These are phyloP conservation scores for Xerocomus potaroensis DNA, from an alignment of 768 basidiomycete species.

Conservation along the genomic window DNA sequence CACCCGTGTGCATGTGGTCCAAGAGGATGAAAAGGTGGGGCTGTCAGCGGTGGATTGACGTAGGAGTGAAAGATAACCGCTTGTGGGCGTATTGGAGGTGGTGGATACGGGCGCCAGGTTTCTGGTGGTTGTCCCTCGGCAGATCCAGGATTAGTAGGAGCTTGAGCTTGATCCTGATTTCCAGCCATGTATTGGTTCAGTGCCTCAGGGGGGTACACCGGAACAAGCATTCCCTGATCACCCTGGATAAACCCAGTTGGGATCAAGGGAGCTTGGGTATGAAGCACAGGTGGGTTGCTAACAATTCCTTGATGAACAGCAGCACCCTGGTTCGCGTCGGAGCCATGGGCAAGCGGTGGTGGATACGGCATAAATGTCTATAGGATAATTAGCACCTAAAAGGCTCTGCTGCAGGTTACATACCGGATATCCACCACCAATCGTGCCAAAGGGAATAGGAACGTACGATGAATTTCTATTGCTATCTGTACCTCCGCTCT, in stretches of 20 bases:
- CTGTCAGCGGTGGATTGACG: conserved; percentile 21
- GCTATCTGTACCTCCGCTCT: conserved; percentile 36
- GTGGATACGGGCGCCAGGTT: conserved; percentile 33
- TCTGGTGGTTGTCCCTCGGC: conserved; percentile 29
- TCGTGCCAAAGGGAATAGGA: conserved; percentile 36
- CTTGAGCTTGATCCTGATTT: conserved; percentile 28
- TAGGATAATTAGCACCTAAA: conserved; percentile 9
- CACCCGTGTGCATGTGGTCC: conserved; percentile 24
- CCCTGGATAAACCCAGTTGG: conserved; percentile 70
- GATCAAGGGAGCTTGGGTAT: conserved; percentile 50
- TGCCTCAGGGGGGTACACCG: conserved; percentile 67
- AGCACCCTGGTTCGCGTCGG: conserved; percentile 24
- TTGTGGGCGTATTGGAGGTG: conserved; percentile 30
- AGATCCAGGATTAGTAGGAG: conserved; percentile 15
- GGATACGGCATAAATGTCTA: conserved; percentile 53
- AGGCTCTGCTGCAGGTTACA: conserved; percentile 16
- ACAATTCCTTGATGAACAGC: conserved; percentile 16
- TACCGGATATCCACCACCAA: conserved; percentile 45
- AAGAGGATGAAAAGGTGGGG: conserved; percentile 15
- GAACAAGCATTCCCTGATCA: conserved; percentile 66
- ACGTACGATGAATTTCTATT: conserved; percentile 30
- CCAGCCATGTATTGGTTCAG: conserved; percentile 65
- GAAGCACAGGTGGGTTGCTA: conserved; percentile 12
- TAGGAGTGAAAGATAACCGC: conserved; percentile 30
- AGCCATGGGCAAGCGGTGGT: conserved; percentile 30